Evolutionary conservation across 345 rosid species (phyloP), one percentile per base, ranked within the genome.

Genomic region (Adansonia digitata): DNA sequence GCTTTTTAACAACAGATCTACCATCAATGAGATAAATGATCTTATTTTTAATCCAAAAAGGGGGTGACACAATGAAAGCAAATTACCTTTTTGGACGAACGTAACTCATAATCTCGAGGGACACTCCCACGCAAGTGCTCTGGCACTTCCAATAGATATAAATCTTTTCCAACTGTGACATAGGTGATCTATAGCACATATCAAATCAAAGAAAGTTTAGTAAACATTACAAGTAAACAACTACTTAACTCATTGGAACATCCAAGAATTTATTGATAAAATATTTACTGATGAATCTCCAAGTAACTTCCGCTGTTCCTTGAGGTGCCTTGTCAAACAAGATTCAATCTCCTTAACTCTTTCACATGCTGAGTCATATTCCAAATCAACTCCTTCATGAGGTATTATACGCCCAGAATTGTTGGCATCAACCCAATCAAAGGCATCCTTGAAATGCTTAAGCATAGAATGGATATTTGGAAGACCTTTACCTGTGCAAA

Each of bases 371-470:
- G 82, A 79, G 79, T 95, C 99, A 78, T 93, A 93, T 69, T 91
- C 94, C 71, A 75, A 57, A 78, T 93, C 98, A 68, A 80, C 94
- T 77, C 97, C 99, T 78, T 88, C 91, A 81, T 51, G 92, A 75
- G 99, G 98, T 84, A 91, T 83, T 76, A 95, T 74, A 55, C 98
- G 96, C 74, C 99, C 99, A 66, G 97, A 86, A 79, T 64, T 81
- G 78, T 87, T 74, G 72, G 99, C 99, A 85, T 91, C 99, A 56
- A 72, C 90, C 99, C 99, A 95, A 81, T 95, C 94, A 75, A 95
- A 95, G 52, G 92, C 98, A 81, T 86, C 90, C 84, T 95, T 93
- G 79, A 95, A 93, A 79, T 89, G 92, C 67, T 83, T 84, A 51
- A 95, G 85, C 77, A 82, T 78, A 75, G 91, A 72, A 84, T 77